Evolutionary conservation across 164 flowering plant species (phyloP), one percentile per base, ranked within the genome.

Genomic region (Saururus chinensis): DNA sequence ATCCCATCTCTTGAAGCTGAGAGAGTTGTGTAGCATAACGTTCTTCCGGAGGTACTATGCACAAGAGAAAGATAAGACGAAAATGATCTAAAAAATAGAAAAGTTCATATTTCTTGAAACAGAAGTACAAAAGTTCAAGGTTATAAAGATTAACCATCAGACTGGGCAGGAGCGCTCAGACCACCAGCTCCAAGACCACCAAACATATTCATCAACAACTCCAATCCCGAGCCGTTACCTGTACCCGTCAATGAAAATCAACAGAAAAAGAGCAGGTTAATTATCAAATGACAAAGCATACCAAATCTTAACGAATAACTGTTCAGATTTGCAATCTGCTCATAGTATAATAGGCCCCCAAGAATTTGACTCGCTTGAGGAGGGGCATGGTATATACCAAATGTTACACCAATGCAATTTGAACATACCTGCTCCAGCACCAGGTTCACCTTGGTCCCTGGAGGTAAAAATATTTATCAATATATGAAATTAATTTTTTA

Each of bases 1-100:
- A 93, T 53, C 99, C 99, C 99, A 90, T 93, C 70, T 93, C 99
- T 77, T 85, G 97, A 59, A 93, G 95, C 74, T 88, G 99, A 37
- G 87, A 64, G 41, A 93, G 78, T 66, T 93, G 96, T 22, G 90
- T 84, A 10, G 97, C 96, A 70, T 93, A 93, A 9, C 85, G 86
- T 72, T 93, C 77, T 67, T 93, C 99, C 0, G 96, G 96, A 21
- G 97, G 97, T 58, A 84, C 99, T 90, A 71, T 61, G 30, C 19
- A 66, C 55, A 20, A 54, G 41, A 19, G 19, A 40, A 35, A 19
- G 21, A 13, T 30, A 30, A 30, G 37, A 30, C 6, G 37, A 30
- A 30, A 30, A 30, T 30, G 6, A 30, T 30, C 37, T 30, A 2
- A 13, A 61, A 61, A 49, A 7, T 51, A 19, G 21, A 42, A n/a